Conservation (phyloP, 140 eudicot species). For the Senecio squalidus region DNA sequence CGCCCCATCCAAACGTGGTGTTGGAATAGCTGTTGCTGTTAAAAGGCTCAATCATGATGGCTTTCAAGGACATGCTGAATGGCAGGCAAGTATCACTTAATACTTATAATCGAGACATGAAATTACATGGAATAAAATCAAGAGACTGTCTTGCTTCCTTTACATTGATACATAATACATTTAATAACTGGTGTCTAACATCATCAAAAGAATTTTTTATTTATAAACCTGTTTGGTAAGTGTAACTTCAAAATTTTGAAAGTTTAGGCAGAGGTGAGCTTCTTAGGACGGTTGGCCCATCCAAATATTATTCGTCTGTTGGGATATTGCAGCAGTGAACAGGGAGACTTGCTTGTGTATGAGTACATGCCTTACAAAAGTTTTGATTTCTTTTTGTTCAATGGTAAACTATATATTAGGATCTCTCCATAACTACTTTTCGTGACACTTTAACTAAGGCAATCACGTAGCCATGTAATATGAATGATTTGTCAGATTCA, state of each 20-base stretch:
- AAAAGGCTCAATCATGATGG: background rate
- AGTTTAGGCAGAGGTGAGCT: background rate
- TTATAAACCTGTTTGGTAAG: background rate
- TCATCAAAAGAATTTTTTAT: background rate
- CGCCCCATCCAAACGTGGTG: background rate
- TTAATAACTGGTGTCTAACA: background rate
- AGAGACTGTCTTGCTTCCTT: too few species aligned
- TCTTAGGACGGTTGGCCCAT: slow-evolving; percentile 6
- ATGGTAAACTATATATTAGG: background rate
- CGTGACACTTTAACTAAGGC: background rate
- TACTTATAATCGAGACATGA: background rate
- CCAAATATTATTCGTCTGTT: slow-evolving; percentile 17
- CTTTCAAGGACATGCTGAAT: background rate
- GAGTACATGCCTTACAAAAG: slow-evolving; percentile 14
- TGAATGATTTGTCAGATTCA: slow-evolving; percentile 5
- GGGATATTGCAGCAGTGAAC: slow-evolving; percentile 15
- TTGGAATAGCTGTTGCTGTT: slow-evolving; percentile 9
- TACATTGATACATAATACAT: too few species aligned
- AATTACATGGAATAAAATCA: background rate
- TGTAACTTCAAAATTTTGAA: background rate
- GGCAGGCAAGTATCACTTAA: background rate
- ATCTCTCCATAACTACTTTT: background rate
- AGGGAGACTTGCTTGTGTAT: slow-evolving; percentile 3
- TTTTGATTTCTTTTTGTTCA: background rate
- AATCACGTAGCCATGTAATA: background rate